A percentile compares a stretch with the other conserved stretches of the same genome.
Evolutionary conservation across 768 basidiomycete genomes (phyloP).

Genomic region (Tulasnella sp.): DNA sequence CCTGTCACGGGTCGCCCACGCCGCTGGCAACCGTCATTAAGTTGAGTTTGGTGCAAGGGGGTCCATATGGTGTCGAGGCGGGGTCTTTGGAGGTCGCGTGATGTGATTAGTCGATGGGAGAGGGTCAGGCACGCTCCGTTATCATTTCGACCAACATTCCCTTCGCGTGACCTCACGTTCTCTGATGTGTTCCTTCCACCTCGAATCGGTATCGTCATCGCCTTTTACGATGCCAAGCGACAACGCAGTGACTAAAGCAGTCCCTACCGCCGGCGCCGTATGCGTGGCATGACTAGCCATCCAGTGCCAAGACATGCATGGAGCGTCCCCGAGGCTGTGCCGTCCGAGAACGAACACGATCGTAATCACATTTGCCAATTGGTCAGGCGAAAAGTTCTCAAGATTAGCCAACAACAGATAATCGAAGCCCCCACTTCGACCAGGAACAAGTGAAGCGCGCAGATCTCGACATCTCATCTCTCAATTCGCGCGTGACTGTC

Average conservation of each 20-base stretch:
- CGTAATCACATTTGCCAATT: not conserved
- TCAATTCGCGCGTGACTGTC: not conserved
- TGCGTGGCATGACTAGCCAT: too few species aligned
- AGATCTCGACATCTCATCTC: not conserved
- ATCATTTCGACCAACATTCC: not conserved
- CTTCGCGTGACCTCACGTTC: not conserved
- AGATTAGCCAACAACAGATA: not conserved
- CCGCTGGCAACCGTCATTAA: too few species aligned
- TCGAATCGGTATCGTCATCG: not conserved
- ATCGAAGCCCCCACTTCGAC: not conserved
- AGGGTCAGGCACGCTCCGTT: not conserved
- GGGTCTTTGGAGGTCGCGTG: not conserved
- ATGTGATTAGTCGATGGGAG: not conserved
- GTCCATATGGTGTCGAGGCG: not conserved
- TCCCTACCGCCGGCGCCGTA: too few species aligned
- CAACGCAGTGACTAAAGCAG: too few species aligned
- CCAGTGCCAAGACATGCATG: too few species aligned
- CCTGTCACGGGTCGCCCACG: not conserved
- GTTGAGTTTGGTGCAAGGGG: not conserved
- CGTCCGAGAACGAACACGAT: too few species aligned
- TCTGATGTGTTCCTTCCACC: not conserved
- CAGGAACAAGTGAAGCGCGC: slow-evolving; percentile 1
- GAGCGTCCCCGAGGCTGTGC: too few species aligned
- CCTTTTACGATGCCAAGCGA: not conserved
- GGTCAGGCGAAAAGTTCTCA: not conserved